A percentile compares a stretch with the other conserved stretches of the same genome.
Evolutionary conservation across 164 flowering plant species (phyloP).

Genomic region (Umbellularia californica): DNA sequence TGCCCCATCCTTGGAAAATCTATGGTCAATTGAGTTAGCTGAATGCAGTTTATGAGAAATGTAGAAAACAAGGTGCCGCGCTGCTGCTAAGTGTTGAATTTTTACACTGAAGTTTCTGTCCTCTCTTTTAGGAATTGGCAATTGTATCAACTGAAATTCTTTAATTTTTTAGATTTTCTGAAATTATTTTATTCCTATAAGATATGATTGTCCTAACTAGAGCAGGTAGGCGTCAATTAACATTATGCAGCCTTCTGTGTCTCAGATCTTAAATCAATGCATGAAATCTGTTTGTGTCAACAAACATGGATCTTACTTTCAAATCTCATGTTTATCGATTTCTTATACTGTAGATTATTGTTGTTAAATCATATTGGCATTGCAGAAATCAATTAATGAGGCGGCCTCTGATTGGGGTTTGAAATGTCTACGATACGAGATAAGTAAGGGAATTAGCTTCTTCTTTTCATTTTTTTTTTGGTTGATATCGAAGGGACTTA

Average conservation of each 20-base stretch:
- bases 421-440: constrained; percentile 90
- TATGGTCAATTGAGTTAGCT: no score
- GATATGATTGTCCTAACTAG: background rate
- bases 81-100: no score
- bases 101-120: background rate
- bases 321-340: background rate
- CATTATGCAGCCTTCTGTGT: background rate
- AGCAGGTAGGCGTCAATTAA: background rate
- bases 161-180: background rate
- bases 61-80: no score
- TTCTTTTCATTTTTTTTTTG: no score
- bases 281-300: background rate
- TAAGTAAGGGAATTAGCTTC: constrained; percentile 42
- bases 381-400: constrained; percentile 76
- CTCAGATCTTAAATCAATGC: background rate
- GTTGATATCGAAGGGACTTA: constrained; percentile 15
- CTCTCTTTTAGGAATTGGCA: background rate
- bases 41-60: no score
- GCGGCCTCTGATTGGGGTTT: constrained; percentile 93
- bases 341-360: background rate
- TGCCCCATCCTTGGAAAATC: no score
- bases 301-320: background rate
- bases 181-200: background rate
- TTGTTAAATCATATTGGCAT: constrained; percentile 13
- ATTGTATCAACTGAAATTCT: background rate